Evolutionary conservation across 2,329 filamentous ascomycete species (phyloP), one percentile per base, ranked within the genome.

Genomic region (Hirsutella thompsonii): DNA sequence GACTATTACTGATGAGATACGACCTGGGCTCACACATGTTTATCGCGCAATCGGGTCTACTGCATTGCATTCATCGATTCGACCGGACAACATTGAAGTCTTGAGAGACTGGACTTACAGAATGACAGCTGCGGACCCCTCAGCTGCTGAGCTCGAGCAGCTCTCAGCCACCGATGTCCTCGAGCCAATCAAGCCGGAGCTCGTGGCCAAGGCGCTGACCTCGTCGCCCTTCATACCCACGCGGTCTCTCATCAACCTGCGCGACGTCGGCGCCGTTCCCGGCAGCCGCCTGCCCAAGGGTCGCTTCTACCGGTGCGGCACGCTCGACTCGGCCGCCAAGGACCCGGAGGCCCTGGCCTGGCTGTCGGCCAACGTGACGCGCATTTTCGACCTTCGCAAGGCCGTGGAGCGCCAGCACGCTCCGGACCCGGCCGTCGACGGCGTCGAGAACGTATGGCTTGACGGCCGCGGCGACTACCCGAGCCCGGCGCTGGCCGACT

Each of bases 331-430:
- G 11, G 30, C 30, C 5, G 30, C 30, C 30, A 32, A 32, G 13
- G 30, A 32, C n/a, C 30, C 30, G 8, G 11, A 32, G n/a, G 30
- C 30, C 8, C 30, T 32, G 6, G 59, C 60, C 5, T 60, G 59
- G 50, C 49, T 72, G 3, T 49, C 53, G 6, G 49, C 49, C 16
- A 54, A 59, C 37, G 54, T 74, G 36, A 59, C 55, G 43, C 62
- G 60, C 42, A 49, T 76, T 39, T 74, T 74, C 49, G 73, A 76
- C 53, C 55, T 76, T 42, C 64, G 72, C 34, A 66, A 63, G 34
- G 54, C 56, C 8, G 46, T 49, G 26, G 72, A 76, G 57, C 65
- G 67, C 39, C 50, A 45, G 10, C 36, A 42, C 2, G 52, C 51
- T n/a, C 68, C 69, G 0, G 68, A 70, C 45, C 69, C 69, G 4